Conservation (phyloP, 2,329 filamentous ascomycete genomes). For the Stemphylium lycopersici region DNA sequence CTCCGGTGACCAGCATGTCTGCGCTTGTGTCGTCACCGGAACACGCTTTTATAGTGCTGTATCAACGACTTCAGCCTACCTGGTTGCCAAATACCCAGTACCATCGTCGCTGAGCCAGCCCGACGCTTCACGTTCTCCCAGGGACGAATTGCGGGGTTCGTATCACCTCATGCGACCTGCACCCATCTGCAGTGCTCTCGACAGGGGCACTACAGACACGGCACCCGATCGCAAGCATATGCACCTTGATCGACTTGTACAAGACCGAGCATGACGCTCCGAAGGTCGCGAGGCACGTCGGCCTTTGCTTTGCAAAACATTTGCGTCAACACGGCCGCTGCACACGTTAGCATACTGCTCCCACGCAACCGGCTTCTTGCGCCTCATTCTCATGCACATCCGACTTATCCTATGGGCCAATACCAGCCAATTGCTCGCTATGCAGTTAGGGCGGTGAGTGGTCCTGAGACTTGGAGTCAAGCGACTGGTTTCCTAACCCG, state of each 20-base stretch:
- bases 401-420: neutral
- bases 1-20: slow-evolving; percentile 1
- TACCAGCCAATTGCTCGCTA: neutral
- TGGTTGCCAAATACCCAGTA: neutral
- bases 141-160: slow-evolving; percentile 14
- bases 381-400: slow-evolving; percentile 9
- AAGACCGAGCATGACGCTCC: neutral
- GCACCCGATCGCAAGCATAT: slow-evolving; percentile 7
- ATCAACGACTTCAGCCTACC: neutral
- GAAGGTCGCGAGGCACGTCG: neutral
- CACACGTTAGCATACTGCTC: neutral
- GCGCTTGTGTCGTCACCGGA: slow-evolving; percentile 11
- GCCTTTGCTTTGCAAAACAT: slow-evolving; percentile 8
- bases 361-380: slow-evolving; percentile 4
- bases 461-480: slow-evolving; percentile 22
- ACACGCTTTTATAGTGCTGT: slow-evolving; percentile 5
- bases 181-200: slow-evolving; percentile 10
- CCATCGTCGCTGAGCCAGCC: neutral
- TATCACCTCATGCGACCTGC: slow-evolving; percentile 13
- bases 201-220: slow-evolving; percentile 1
- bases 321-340: slow-evolving; percentile 5
- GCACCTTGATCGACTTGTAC: slow-evolving; percentile 4
- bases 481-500: slow-evolving; percentile 18
- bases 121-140: neutral
- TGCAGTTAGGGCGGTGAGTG: slow-evolving; percentile 29